Conservation (phyloP, 2,329 filamentous ascomycete genomes). For the Sclerotinia spermophila region DNA sequence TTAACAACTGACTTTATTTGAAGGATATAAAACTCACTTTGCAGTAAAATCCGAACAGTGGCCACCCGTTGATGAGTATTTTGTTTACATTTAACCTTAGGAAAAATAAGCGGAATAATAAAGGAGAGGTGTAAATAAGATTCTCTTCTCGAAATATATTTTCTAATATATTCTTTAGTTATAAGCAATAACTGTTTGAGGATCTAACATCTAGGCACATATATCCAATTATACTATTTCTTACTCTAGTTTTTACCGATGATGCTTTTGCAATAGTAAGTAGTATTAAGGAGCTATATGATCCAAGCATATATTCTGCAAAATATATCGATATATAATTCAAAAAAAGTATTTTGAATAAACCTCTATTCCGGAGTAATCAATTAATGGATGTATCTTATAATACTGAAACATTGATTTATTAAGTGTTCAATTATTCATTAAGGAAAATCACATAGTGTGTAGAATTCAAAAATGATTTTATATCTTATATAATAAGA, state of each 20-base stretch:
- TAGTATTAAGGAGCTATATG: neutral
- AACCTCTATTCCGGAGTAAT: neutral
- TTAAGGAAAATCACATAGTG: neutral
- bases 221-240: neutral
- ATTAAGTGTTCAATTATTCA: neutral
- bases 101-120: neutral
- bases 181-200: neutral
- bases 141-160: neutral
- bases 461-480: neutral
- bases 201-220: neutral
- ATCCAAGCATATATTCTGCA: neutral
- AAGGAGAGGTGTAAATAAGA: neutral
- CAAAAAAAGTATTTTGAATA: neutral
- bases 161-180: neutral
- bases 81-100: neutral
- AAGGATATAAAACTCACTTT: neutral
- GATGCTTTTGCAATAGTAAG: neutral
- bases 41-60: neutral
- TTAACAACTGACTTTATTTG: neutral
- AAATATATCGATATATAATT: neutral
- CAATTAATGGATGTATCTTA: neutral
- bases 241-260: neutral
- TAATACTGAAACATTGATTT: neutral
- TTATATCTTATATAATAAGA: neutral
- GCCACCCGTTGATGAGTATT: neutral